Evolutionary conservation across 345 rosid species (phyloP).

Genomic region (Lepidium didymum): DNA sequence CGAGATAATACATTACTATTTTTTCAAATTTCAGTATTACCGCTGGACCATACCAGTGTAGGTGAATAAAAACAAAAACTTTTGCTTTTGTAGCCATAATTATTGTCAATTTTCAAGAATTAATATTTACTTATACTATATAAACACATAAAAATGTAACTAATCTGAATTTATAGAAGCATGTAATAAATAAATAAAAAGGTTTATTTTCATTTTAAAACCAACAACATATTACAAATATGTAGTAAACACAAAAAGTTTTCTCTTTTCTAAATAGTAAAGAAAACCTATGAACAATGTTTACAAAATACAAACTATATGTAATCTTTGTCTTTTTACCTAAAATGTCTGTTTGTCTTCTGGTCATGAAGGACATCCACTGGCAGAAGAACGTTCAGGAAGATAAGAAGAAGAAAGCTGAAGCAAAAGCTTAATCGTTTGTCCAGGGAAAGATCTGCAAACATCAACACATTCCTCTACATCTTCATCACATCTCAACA

Average conservation of each 20-base stretch:
- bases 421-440: conserved; percentile 58
- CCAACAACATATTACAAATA: not conserved
- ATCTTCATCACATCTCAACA: conserved; percentile 85
- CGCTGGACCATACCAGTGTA: too few relatives aligned
- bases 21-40: too few relatives aligned
- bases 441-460: conserved; percentile 40
- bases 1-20: too few relatives aligned
- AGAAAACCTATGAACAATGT: conserved; percentile 17
- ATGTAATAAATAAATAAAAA: not conserved
- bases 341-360: not conserved
- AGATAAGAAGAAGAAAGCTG: conserved; percentile 50
- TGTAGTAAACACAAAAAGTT: not conserved
- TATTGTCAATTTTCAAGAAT: not conserved
- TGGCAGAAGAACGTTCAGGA: conserved; percentile 34
- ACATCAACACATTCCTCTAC: conserved; percentile 76
- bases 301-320: conserved; percentile 37
- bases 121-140: not conserved
- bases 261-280: not conserved
- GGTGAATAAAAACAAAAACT: not conserved
- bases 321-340: not conserved
- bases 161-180: not conserved
- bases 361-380: conserved; percentile 34
- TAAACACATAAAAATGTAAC: not conserved
- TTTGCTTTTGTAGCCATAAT: not conserved
- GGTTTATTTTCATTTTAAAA: conserved; percentile 14